Base-by-base conservation (phyloP, 73 alveolate genomes). In the Uronychia setigera region DNA sequence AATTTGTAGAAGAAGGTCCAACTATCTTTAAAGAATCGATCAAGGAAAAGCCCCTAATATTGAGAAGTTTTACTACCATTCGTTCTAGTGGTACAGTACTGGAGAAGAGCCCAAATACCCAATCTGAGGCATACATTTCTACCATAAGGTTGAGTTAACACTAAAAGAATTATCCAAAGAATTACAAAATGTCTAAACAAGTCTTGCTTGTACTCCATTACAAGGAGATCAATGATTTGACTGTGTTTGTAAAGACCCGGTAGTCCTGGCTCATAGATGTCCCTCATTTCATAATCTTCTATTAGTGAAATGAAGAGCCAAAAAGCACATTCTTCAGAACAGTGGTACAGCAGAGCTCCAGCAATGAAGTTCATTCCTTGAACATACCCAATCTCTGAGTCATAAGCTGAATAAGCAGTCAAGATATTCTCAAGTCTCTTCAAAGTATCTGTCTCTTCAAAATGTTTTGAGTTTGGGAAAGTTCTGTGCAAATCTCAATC, bases 301-400 rank as follows among this genome's bases (percentile, higher is more conserved):
- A 95, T 88, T 1, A 95, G 67, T 0, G 97, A 82, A 0, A 88
- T 93, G 82, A 95, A 93, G 14, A 96, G 83, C 97, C 99, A 94
- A 85, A 96, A 96, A 0, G 99, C 98, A 31, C 88, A 87, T 58
- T 86, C 92, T 58, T 94, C 97, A 67, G 91, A 87, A 67, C 97
- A 90, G 86, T 96, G 99, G 80, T 78, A 88, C 59, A 94, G 90
- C 29, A 96, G 92, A 60, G 96, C 91, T 0, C 98, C 99, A 0
- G 93, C 98, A n/a, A 96, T 93, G 88, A 94, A 96, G 84, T 96
- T 96, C 99, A 96, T 96, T 1, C 99, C 99, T 82, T 95, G 94
- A 32, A 91, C 97, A 91, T 95, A 95, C 28, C 97, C 96, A 25
- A 89, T 84, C 31, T 81, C 80, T 31, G 59, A 67, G 35, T 90